Percentiles rank a stretch among this genome's conserved stretches.
These are phyloP conservation scores for Leptomonas seymouri DNA, from an alignment of 208 protist genomes.

Conservation along the genomic window DNA sequence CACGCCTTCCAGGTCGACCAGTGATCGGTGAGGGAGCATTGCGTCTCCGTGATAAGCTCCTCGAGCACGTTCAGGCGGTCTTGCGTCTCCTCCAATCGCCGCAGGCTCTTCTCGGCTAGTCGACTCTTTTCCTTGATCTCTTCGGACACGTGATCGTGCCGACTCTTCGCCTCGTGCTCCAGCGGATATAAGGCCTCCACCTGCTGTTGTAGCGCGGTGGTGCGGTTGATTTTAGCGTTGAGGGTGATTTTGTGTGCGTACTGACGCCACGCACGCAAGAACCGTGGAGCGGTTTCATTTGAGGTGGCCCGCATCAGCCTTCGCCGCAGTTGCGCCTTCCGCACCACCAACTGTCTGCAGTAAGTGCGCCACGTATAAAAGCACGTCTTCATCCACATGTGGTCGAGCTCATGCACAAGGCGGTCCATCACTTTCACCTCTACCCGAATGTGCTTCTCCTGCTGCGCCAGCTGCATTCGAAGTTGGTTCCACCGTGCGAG, in stretches of 20 bases:
- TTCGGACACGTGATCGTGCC: constrained; percentile 62
- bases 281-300: constrained; percentile 47
- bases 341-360: constrained; percentile 53
- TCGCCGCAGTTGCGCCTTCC: constrained; percentile 63
- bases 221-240: constrained; percentile 57
- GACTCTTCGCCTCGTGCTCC: constrained; percentile 68
- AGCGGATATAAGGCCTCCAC: constrained; percentile 68
- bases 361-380: constrained; percentile 81
- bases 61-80: constrained; percentile 47
- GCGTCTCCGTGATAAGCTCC: constrained; percentile 57
- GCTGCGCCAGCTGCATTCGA: constrained; percentile 31
- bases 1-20: constrained; percentile 74
- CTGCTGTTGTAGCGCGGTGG: constrained; percentile 50
- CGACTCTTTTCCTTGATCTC: constrained; percentile 78
- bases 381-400: constrained; percentile 85
- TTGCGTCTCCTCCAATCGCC: constrained; percentile 51
- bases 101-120: constrained; percentile 44
- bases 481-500: constrained; percentile 54
- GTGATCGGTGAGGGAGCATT: constrained; percentile 61
- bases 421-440: constrained; percentile 77
- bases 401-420: constrained; percentile 66
- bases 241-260: constrained; percentile 76
- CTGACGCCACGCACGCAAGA: constrained; percentile 71
- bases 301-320: constrained; percentile 52
- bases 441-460: constrained; percentile 42